Conservation (phyloP, 2,329 filamentous ascomycete genomes). For the Alternaria incomplexa region DNA sequence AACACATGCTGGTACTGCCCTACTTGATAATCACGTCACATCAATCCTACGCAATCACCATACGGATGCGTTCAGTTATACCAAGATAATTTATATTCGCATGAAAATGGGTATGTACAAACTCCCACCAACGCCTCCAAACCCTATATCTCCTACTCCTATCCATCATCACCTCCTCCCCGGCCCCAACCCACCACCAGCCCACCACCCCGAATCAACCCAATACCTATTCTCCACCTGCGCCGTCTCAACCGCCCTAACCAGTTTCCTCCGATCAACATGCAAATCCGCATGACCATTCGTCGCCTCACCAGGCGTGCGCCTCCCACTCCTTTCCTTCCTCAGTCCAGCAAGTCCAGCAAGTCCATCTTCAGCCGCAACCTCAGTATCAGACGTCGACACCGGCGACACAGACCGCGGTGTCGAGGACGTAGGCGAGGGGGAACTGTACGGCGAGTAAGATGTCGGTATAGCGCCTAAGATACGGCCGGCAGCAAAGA, state of each 20-base stretch:
- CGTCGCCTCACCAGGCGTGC: conserved; percentile 31
- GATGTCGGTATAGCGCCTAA: conserved; percentile 30
- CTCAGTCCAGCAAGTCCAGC: conserved; percentile 5
- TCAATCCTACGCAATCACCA: too few species aligned
- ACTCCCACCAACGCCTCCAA: background rate
- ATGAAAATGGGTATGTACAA: background rate
- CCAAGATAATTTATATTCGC: background rate
- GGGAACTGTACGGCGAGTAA: conserved; percentile 18
- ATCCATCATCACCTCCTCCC: background rate
- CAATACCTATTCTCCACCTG: conserved; percentile 39
- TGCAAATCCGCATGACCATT: conserved; percentile 50
- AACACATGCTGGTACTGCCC: too few species aligned
- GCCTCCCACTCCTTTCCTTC: conserved; percentile 10
- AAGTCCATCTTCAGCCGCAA: conserved; percentile 4
- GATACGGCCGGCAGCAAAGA: conserved; percentile 62
- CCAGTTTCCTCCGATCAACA: conserved; percentile 43
- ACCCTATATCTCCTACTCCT: too few species aligned
- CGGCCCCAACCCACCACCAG: conserved; percentile 40
- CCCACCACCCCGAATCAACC: conserved; percentile 47
- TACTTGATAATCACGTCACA: too few species aligned
- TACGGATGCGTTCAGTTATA: background rate
- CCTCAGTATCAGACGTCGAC: conserved; percentile 22
- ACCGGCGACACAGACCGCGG: conserved; percentile 31
- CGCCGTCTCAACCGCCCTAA: conserved; percentile 35
- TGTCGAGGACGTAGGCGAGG: conserved; percentile 20